Conservation (phyloP, 1,139 yeast genomes). For the Yamadazyma friedrichii region DNA sequence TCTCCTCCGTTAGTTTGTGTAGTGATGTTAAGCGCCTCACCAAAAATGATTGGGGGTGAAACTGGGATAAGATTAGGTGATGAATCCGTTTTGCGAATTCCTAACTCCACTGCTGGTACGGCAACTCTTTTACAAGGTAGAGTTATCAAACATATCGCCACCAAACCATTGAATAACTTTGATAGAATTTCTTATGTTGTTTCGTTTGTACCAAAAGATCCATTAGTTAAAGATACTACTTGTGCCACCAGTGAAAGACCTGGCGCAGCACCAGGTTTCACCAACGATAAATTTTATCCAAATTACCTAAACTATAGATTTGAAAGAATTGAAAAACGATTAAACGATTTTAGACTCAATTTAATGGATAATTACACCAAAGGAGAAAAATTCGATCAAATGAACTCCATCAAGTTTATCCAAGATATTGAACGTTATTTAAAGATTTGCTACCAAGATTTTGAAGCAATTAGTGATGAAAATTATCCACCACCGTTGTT, state of each 20-base stretch:
- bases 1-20: conserved; percentile 33
- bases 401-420: conserved; percentile 28
- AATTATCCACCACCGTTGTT: conserved; percentile 17
- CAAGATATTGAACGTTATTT: conserved; percentile 36
- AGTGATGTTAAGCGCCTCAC: conserved; percentile 31
- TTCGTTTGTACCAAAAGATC: conserved; percentile 42
- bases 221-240: conserved; percentile 34
- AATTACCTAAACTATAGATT: conserved; percentile 43
- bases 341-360: conserved; percentile 22
- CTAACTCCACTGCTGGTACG: conserved; percentile 20
- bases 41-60: conserved; percentile 34
- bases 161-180: conserved; percentile 29
- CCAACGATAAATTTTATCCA: conserved; percentile 41
- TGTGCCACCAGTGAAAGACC: conserved; percentile 43
- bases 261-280: conserved; percentile 30
- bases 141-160: conserved; percentile 20
- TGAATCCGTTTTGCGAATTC: conserved; percentile 14
- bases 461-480: conserved; percentile 32
- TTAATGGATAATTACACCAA: conserved; percentile 18
- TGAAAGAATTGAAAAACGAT: conserved; percentile 30
- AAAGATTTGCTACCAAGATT: conserved; percentile 38
- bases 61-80: conserved; percentile 30
- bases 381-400: conserved; percentile 35
- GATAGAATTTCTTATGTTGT: conserved; percentile 40
- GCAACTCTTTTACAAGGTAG: conserved; percentile 51